Conservation (phyloP, 2,329 filamentous ascomycete genomes). For the Sphaerulina vaccinii region DNA sequence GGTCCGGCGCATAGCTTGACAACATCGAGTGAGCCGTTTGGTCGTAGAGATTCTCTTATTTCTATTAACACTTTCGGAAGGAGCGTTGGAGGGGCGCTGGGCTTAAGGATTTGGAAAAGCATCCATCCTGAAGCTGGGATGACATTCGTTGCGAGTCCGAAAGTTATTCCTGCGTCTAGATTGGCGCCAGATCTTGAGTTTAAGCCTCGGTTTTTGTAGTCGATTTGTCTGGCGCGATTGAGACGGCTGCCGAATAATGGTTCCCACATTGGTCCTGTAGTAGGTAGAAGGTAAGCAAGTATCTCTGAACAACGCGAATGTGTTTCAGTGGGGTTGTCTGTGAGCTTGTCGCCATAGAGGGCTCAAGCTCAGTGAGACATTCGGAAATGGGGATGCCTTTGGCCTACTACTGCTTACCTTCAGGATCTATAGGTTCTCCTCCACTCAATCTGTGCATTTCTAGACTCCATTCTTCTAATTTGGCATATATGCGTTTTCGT, state of each 20-base stretch:
- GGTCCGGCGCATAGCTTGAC: slow-evolving; percentile 32
- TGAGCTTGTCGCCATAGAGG: too few species aligned
- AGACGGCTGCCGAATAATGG: slow-evolving; percentile 33
- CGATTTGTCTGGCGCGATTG: slow-evolving; percentile 32
- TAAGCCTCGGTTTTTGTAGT: slow-evolving; percentile 28
- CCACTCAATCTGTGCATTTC: slow-evolving; percentile 30
- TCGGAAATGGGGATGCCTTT: too few species aligned
- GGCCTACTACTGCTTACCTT: too few species aligned
- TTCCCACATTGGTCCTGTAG: slow-evolving; percentile 32
- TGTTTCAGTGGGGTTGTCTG: too few species aligned
- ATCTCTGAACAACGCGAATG: too few species aligned
- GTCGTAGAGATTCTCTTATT: slow-evolving; percentile 23
- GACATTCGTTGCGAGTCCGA: slow-evolving; percentile 35
- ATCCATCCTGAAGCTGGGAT: slow-evolving; percentile 38
- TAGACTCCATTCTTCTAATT: slow-evolving; percentile 30
- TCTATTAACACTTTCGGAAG: slow-evolving; percentile 33
- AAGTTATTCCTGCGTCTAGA: slow-evolving; percentile 36
- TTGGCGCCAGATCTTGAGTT: slow-evolving; percentile 25
- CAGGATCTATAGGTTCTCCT: slow-evolving; percentile 29
- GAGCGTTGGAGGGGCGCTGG: slow-evolving; percentile 25
- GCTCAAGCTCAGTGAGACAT: too few species aligned
- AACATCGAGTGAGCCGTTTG: slow-evolving; percentile 33
- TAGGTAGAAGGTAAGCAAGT: too few species aligned
- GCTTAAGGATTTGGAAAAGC: slow-evolving; percentile 36
- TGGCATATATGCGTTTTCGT: slow-evolving; percentile 28